Conservation (phyloP, 2,329 filamentous ascomycete genomes). For the Metarhizium album region DNA sequence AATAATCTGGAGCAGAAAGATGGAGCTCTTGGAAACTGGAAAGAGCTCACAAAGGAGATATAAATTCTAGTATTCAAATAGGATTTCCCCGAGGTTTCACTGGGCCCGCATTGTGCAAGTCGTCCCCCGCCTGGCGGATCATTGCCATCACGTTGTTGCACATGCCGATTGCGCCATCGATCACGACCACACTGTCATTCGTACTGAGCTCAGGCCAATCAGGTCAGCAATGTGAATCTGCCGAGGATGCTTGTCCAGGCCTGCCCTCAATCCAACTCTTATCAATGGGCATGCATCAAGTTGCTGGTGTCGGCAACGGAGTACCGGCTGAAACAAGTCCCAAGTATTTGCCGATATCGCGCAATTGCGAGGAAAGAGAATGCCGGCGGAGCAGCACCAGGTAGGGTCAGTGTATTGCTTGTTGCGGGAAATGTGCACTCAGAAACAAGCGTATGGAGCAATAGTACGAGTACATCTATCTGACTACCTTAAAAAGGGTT, state of each 20-base stretch:
- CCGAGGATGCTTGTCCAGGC: background rate
- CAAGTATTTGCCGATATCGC: conserved; percentile 2
- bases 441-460: no score
- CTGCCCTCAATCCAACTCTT: no score
- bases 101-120: background rate
- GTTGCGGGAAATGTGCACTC: no score
- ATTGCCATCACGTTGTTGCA: background rate
- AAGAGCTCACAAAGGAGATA: no score
- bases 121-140: background rate
- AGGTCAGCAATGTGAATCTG: background rate
- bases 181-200: background rate
- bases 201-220: no score
- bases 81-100: background rate
- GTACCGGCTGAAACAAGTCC: background rate
- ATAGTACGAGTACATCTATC: no score
- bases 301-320: background rate
- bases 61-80: background rate
- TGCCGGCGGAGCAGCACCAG: no score
- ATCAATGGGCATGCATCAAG: no score
- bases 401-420: no score
- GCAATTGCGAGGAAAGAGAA: conserved; percentile 1
- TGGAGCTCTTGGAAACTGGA: no score
- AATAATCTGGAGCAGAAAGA: background rate
- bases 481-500: no score
- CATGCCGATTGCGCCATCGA: background rate